Base-by-base conservation (phyloP, 2,329 filamentous ascomycete species). In the Paraconiothyrium sp. region DNA sequence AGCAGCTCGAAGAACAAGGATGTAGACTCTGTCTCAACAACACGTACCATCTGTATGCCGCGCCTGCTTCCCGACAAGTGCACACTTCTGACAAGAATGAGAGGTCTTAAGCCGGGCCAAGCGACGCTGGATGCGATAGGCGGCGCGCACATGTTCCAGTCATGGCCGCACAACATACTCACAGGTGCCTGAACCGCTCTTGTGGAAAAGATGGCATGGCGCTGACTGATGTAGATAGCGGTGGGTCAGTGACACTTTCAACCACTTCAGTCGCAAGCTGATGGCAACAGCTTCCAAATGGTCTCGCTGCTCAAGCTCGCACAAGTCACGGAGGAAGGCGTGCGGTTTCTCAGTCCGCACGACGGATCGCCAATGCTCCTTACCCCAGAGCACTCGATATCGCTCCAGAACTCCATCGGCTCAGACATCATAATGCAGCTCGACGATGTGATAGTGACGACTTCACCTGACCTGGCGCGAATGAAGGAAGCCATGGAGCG, bases 351-450 rank as follows among this genome's bases (percentile, higher is more conserved):
- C n/a, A 96, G 92, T 69, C 96, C 95, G 0, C 95, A 99, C 76
- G 95, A 98, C 82, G 93, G 94, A 37, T 89, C 89, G 2, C 94
- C 94, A 8, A 98, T 99, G 95, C 89, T 99, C 11, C 88, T 99
- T 50, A 99, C 95, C 0, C 95, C 95, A 0, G 96, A 99, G 78
- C 94, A 98, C 82, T 98, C 95, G 0, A 97, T 99, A 71, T 90
- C 90, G 11, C 85, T 99, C 3, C 95, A 99, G 78, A 98, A 99
- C 80, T 94, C 91, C 58, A 99, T 99, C 73, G 95, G 95, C 66
- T 97, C 93, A 66, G 95, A 99, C 80, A 98, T 99, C 71, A 97
- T 98, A 68, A 99, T 99, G 96, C 96, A 99, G 80, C 89, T 99
- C 4, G 95, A 99, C 83, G 96, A 99, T 79, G 96, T 99, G 14